Percentiles rank a stretch among this genome's conserved stretches.
phyloP scores from a whole-genome alignment of 2,329 filamentous ascomycete genomes.

The Ophiosphaerella narmari region DNA sequence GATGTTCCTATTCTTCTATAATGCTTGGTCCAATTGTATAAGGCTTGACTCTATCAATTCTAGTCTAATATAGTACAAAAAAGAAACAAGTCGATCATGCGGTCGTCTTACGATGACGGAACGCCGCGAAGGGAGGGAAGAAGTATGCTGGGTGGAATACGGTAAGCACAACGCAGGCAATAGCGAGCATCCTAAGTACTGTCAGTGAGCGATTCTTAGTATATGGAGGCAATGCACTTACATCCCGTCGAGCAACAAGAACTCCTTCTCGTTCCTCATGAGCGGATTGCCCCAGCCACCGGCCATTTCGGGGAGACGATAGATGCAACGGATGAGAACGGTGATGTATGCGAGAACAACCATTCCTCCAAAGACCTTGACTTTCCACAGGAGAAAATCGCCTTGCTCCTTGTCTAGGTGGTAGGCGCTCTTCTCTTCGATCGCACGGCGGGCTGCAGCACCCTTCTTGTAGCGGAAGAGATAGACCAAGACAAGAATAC shows the following conservation, averaged over 20 bases:
- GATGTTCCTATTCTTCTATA: no score
- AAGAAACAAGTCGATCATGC: not conserved
- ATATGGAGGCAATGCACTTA: slow-evolving; percentile 10
- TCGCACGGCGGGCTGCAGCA: slow-evolving; percentile 1
- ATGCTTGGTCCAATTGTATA: no score
- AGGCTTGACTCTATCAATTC: not conserved
- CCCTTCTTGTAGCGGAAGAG: slow-evolving; percentile 29
- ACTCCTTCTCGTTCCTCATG: slow-evolving; percentile 52
- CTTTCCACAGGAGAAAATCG: slow-evolving; percentile 15
- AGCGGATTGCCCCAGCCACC: slow-evolving; percentile 50
- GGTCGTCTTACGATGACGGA: slow-evolving; percentile 17
- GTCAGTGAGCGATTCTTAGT: slow-evolving; percentile 1
- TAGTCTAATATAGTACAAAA: slow-evolving; percentile 2
- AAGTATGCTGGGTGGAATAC: slow-evolving; percentile 34
- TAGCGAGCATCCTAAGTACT: slow-evolving; percentile 29
- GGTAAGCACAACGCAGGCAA: slow-evolving; percentile 30
- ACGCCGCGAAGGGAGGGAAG: slow-evolving; percentile 34
- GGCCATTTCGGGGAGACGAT: slow-evolving; percentile 53
- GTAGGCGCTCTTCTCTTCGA: slow-evolving; percentile 30
- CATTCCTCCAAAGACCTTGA: slow-evolving; percentile 26
- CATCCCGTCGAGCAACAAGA: slow-evolving; percentile 55
- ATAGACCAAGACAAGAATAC: slow-evolving; percentile 44
- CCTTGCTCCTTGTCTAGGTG: slow-evolving; percentile 27
- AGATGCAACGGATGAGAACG: slow-evolving; percentile 54
- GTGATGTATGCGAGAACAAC: slow-evolving; percentile 47